phyloP scores from a whole-genome alignment of 2,329 filamentous ascomycete genomes.

The Parafenestella ontariensis region DNA sequence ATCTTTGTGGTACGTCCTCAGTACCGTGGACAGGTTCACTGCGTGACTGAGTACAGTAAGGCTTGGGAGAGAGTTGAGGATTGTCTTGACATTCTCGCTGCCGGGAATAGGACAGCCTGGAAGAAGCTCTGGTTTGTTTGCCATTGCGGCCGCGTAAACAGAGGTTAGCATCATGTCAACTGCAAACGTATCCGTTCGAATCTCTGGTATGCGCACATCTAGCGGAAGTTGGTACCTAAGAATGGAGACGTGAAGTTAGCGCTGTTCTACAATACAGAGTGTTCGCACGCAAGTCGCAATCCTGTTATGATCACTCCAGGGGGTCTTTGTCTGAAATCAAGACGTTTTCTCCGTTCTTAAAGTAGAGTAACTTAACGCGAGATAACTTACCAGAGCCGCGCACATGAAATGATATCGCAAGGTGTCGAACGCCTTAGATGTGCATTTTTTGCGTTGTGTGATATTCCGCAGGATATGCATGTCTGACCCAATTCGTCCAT shows the following conservation, averaged over 20 bases:
- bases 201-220: slow-evolving; percentile 40
- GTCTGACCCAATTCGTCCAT: slow-evolving; percentile 16
- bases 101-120: slow-evolving; percentile 33
- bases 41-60: slow-evolving; percentile 27
- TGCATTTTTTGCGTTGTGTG: slow-evolving; percentile 17
- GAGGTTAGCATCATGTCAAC: slow-evolving; percentile 39
- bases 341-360: too few species aligned
- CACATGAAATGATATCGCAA: slow-evolving; percentile 27
- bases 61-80: slow-evolving; percentile 36
- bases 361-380: too few species aligned
- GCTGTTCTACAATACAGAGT: too few species aligned
- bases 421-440: slow-evolving; percentile 32
- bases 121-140: slow-evolving; percentile 29
- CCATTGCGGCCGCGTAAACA: slow-evolving; percentile 35
- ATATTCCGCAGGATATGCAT: slow-evolving; percentile 36
- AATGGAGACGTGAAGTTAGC: not conserved
- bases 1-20: slow-evolving; percentile 21
- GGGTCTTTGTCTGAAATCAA: too few species aligned
- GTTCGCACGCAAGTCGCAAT: too few species aligned
- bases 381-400: slow-evolving; percentile 24
- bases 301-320: too few species aligned
- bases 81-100: slow-evolving; percentile 15
- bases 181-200: slow-evolving; percentile 36
- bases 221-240: slow-evolving; percentile 22
- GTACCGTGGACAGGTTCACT: slow-evolving; percentile 19